Percentiles rank a stretch among this genome's conserved stretches.
phyloP scores from a whole-genome alignment of 805 yeast genomes.

The Candida sphagnicola region DNA sequence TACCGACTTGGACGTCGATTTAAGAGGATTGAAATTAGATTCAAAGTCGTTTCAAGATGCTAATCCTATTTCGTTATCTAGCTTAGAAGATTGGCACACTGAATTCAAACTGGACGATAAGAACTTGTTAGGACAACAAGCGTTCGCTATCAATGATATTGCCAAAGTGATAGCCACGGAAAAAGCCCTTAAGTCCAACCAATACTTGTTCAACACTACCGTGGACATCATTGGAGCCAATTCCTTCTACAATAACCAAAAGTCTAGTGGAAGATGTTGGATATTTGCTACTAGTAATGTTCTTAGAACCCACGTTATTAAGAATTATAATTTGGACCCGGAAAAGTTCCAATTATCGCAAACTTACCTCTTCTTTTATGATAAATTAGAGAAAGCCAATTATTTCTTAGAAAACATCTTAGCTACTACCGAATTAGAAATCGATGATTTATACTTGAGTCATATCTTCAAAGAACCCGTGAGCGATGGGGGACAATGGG shows the following conservation, averaged over 20 bases:
- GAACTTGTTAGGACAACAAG: slow-evolving; percentile 50
- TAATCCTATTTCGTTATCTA: slow-evolving; percentile 24
- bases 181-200: slow-evolving; percentile 17
- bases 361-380: slow-evolving; percentile 76
- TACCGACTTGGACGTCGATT: not conserved
- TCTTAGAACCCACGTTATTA: slow-evolving; percentile 59
- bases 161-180: slow-evolving; percentile 32
- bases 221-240: slow-evolving; percentile 36
- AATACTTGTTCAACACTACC: slow-evolving; percentile 33
- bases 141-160: slow-evolving; percentile 47
- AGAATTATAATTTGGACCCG: slow-evolving; percentile 50
- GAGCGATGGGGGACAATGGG: slow-evolving; percentile 85
- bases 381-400: slow-evolving; percentile 81
- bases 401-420: slow-evolving; percentile 73
- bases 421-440: slow-evolving; percentile 61
- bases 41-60: slow-evolving; percentile 2
- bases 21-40: slow-evolving; percentile 14
- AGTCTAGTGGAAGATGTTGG: slow-evolving; percentile 83
- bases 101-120: slow-evolving; percentile 44
- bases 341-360: slow-evolving; percentile 71
- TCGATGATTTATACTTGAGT: slow-evolving; percentile 69
- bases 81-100: slow-evolving; percentile 43
- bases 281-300: slow-evolving; percentile 79
- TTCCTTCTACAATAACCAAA: slow-evolving; percentile 50
- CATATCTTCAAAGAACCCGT: slow-evolving; percentile 63